phyloP scores from a whole-genome alignment of 495 filamentous ascomycete species.

The Penicillium robsamsonii region DNA sequence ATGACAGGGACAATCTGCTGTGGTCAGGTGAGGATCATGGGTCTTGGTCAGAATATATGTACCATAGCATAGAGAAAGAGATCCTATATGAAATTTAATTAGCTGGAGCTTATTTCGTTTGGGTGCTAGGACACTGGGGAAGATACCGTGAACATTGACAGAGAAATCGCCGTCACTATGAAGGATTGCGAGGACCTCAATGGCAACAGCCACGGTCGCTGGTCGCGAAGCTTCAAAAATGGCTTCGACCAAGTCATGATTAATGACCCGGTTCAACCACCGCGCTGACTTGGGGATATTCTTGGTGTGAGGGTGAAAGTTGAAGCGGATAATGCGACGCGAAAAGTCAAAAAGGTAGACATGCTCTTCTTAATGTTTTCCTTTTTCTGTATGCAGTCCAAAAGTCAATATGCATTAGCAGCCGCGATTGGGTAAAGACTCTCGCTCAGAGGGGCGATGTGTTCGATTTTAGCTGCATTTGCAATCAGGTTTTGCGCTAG shows the following conservation, averaged over 20 bases:
- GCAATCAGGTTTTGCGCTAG: conserved; percentile 2
- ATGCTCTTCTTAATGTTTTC: background rate
- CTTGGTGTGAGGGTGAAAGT: background rate
- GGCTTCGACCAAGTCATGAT: conserved; percentile 15
- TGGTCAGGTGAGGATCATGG: conserved; percentile 4
- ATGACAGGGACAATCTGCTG: conserved; percentile 26
- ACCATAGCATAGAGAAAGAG: conserved; percentile 25
- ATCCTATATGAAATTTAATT: conserved; percentile 5
- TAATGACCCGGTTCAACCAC: background rate
- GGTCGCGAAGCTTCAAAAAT: conserved; percentile 7
- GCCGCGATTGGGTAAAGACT: background rate
- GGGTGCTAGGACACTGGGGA: background rate
- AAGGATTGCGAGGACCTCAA: conserved; percentile 21
- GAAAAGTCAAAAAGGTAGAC: background rate
- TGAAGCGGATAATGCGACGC: background rate
- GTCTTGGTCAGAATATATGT: background rate
- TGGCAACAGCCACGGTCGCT: conserved; percentile 14
- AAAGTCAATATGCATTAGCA: background rate
- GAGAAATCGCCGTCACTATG: conserved; percentile 15
- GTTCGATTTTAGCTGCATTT: background rate
- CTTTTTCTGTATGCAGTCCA: conserved; percentile 5
- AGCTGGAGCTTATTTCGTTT: background rate
- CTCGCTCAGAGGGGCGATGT: conserved; percentile 4
- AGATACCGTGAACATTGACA: conserved; percentile 17
- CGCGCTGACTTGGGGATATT: background rate